A percentile compares a stretch with the other conserved stretches of the same genome.
These are phyloP conservation scores for Prunus padus DNA, from an alignment of 306 rosid genomes.

Conservation along the genomic window DNA sequence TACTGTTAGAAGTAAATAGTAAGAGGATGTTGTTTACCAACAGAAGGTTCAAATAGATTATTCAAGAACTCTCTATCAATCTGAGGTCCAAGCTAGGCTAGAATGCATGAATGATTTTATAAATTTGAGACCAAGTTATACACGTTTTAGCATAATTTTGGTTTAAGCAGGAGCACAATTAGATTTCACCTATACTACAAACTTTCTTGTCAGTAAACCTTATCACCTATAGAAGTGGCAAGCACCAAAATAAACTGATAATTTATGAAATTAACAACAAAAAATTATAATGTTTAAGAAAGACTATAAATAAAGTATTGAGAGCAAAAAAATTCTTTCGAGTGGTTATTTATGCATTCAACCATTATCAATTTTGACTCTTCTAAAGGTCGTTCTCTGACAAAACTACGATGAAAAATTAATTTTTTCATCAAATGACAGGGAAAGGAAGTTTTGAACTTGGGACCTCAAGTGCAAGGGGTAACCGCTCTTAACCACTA, in stretches of 20 bases:
- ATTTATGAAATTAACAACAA: neutral
- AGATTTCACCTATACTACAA: neutral
- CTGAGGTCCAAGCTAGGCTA: neutral
- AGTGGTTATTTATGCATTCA: neutral
- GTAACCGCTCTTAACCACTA: neutral
- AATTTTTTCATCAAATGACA: neutral
- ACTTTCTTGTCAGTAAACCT: neutral
- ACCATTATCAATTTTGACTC: neutral
- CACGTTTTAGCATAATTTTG: neutral
- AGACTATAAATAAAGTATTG: neutral
- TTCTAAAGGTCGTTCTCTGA: neutral
- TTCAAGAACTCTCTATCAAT: neutral
- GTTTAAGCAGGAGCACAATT: conserved; percentile 5
- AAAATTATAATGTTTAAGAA: neutral
- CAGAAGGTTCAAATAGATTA: neutral
- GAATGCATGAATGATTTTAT: neutral
- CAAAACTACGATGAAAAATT: neutral
- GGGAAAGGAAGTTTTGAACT: neutral
- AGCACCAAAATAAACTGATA: neutral
- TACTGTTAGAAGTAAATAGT: conserved; percentile 9
- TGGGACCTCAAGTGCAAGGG: neutral
- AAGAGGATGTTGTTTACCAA: neutral
- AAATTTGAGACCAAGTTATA: neutral
- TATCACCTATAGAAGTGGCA: neutral
- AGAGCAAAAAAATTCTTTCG: neutral